phyloP scores from a whole-genome alignment of 257 asterid species.

The Nicotiana otophora region DNA sequence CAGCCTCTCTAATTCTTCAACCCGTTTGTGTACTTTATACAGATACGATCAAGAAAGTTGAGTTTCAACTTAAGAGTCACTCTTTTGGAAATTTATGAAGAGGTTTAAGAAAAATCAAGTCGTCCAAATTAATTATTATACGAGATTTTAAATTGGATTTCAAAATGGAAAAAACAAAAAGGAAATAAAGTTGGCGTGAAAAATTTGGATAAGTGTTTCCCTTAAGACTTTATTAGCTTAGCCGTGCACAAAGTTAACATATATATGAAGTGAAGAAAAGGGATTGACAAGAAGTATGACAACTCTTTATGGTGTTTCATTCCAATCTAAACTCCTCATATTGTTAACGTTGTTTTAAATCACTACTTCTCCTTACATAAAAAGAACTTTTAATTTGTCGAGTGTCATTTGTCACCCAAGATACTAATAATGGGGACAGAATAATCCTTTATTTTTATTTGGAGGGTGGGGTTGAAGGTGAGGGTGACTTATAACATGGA shows the following conservation, averaged over 20 bases:
- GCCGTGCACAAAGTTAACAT: background rate
- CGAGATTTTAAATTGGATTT: background rate
- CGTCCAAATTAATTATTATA: background rate
- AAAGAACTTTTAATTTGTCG: background rate
- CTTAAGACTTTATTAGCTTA: background rate
- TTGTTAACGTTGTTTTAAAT: too few relatives aligned
- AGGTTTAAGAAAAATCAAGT: background rate
- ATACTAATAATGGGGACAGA: background rate
- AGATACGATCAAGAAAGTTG: background rate
- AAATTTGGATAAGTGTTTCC: background rate
- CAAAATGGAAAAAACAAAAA: background rate
- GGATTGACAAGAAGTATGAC: background rate
- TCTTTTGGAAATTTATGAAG: background rate
- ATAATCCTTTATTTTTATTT: too few relatives aligned
- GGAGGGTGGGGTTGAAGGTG: background rate
- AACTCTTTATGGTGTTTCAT: background rate
- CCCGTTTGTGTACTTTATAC: background rate
- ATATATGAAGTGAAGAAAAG: constrained; percentile 1
- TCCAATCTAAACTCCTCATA: background rate
- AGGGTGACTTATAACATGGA: background rate
- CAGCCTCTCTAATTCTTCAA: background rate
- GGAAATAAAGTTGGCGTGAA: background rate
- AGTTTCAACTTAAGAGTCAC: background rate
- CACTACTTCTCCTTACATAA: background rate
- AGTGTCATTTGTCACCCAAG: background rate